These are phyloP conservation scores for Glonium stellatum DNA, from an alignment of 495 filamentous ascomycete species.

Conservation along the genomic window DNA sequence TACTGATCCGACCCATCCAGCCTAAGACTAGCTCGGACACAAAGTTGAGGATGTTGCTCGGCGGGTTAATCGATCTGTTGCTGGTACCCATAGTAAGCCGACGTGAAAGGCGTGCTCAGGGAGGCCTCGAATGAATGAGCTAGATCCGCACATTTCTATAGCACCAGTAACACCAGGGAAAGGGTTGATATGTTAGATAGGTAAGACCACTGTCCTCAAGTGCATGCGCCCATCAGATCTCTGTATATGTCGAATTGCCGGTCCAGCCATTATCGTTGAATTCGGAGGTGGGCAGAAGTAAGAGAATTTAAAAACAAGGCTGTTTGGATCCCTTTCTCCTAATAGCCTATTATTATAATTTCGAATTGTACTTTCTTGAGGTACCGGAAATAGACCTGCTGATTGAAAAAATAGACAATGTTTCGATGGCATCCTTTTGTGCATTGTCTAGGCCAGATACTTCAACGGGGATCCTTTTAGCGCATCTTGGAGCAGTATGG, in stretches of 20 bases:
- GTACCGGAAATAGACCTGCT: not conserved
- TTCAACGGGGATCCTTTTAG: not conserved
- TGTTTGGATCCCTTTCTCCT: too few species aligned
- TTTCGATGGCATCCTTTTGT: not conserved
- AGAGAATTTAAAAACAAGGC: not conserved
- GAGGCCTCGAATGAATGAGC: not conserved
- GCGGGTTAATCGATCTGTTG: not conserved
- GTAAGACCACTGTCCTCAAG: not conserved
- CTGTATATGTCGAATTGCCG: not conserved
- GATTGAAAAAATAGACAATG: not conserved
- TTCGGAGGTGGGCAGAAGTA: not conserved
- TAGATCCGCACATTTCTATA: not conserved
- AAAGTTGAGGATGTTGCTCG: not conserved
- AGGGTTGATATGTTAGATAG: not conserved
- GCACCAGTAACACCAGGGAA: not conserved
- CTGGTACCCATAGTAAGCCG: not conserved
- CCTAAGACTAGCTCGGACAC: not conserved
- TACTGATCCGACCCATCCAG: not conserved
- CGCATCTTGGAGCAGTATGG: not conserved
- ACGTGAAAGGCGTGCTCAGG: not conserved
- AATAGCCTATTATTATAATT: too few species aligned
- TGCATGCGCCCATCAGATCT: not conserved
- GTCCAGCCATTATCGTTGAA: not conserved
- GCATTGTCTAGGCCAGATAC: not conserved
- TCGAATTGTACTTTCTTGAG: not conserved